Evolutionary conservation across 345 rosid species (phyloP).

Genomic region (Heritiera littoralis): DNA sequence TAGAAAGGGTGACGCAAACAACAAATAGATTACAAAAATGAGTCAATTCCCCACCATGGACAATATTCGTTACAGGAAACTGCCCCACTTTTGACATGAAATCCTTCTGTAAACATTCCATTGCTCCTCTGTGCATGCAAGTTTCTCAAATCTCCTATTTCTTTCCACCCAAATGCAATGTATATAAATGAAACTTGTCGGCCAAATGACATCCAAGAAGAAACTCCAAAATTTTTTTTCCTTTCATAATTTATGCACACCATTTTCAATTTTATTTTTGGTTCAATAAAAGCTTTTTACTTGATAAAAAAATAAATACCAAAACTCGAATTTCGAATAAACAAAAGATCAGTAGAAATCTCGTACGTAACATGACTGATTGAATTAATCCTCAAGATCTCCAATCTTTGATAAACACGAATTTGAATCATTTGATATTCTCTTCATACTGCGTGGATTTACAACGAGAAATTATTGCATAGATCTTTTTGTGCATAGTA

Average conservation of each 20-base stretch:
- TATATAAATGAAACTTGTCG: background rate
- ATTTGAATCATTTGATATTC: too few relatives aligned
- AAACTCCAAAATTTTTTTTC: background rate
- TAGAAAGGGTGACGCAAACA: background rate
- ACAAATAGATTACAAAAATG: background rate
- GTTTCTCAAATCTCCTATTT: background rate
- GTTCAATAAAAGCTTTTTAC: too few relatives aligned
- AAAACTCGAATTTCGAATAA: too few relatives aligned
- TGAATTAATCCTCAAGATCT: too few relatives aligned
- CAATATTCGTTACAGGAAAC: background rate
- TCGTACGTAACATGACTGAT: too few relatives aligned
- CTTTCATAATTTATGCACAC: background rate
- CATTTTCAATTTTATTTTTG: too few relatives aligned
- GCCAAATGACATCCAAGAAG: background rate
- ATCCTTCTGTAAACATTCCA: background rate
- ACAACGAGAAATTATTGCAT: too few relatives aligned
- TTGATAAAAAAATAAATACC: too few relatives aligned
- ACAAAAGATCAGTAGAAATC: too few relatives aligned
- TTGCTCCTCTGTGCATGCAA: background rate
- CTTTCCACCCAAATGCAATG: conserved; percentile 1
- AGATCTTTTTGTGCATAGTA: too few relatives aligned
- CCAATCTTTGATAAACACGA: too few relatives aligned
- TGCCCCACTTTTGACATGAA: background rate
- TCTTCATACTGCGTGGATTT: too few relatives aligned
- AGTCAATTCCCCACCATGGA: background rate